Conservation (phyloP, 2,329 filamentous ascomycete genomes). For the Alternaria incomplexa region DNA sequence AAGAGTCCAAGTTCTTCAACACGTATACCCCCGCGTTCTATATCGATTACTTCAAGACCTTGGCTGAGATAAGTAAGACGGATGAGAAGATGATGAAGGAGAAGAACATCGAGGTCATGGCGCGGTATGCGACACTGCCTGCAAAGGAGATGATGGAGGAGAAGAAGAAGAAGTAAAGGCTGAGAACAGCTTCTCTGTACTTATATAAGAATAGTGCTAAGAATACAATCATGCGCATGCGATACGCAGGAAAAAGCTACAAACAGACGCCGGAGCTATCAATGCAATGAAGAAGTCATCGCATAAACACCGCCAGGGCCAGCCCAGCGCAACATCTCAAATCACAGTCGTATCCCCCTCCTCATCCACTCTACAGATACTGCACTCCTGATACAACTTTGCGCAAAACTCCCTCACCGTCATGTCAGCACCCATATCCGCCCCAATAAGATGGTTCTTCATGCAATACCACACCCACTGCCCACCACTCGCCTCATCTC, state of each 20-base stretch:
- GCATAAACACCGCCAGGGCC: neutral
- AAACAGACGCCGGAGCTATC: neutral
- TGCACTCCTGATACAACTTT: constrained; percentile 37
- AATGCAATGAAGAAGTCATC: neutral
- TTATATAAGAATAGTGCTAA: neutral
- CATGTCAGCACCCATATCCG: constrained; percentile 26
- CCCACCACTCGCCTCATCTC: constrained; percentile 25
- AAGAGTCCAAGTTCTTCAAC: constrained; percentile 63
- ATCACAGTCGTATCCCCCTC: constrained; percentile 11
- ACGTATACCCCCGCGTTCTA: constrained; percentile 64
- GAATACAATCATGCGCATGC: neutral
- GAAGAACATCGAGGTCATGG: constrained; percentile 58
- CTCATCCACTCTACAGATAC: constrained; percentile 24
- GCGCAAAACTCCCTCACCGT: constrained; percentile 41
- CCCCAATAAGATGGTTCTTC: constrained; percentile 31
- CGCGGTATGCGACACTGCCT: constrained; percentile 57
- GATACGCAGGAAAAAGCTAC: neutral
- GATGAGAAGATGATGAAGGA: constrained; percentile 57
- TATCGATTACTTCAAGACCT: constrained; percentile 63
- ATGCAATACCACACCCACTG: constrained; percentile 45
- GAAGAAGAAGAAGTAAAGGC: constrained; percentile 19
- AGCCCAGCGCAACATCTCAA: neutral
- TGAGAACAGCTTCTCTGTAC: rapidly evolving
- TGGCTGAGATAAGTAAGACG: constrained; percentile 54
- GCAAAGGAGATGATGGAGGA: constrained; percentile 49